phyloP scores from a whole-genome alignment of 2,329 filamentous ascomycete species.

The Botrytis fabae region DNA sequence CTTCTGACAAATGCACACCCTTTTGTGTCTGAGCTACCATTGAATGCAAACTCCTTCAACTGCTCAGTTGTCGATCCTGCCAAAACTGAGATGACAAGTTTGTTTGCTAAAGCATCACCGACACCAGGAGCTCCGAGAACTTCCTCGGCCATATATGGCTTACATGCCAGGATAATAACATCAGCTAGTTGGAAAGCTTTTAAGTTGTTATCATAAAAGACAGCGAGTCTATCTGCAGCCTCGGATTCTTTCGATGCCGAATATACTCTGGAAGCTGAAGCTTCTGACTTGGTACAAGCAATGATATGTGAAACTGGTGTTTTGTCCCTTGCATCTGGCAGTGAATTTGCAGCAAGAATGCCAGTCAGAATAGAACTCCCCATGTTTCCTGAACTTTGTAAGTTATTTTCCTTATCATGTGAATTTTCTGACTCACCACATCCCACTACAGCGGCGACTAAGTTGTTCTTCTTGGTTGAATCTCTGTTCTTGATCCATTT shows the following conservation, averaged over 20 bases:
- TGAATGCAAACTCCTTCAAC: slow-evolving; percentile 12
- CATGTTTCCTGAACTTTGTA: slow-evolving; percentile 16
- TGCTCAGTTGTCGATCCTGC: slow-evolving; percentile 16
- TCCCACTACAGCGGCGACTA: slow-evolving; percentile 21
- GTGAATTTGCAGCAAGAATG: slow-evolving; percentile 10
- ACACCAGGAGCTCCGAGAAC: slow-evolving; percentile 19
- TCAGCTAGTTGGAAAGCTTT: slow-evolving; percentile 18
- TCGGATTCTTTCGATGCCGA: slow-evolving; percentile 12
- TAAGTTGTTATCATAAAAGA: slow-evolving; percentile 17
- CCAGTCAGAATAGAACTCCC: slow-evolving; percentile 20
- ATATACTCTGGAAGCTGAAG: slow-evolving; percentile 16
- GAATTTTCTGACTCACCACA: slow-evolving; percentile 21
- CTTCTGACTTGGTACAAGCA: slow-evolving; percentile 20
- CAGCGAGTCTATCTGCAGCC: slow-evolving; percentile 10
- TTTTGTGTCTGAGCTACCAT: background rate
- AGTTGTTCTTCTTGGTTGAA: background rate
- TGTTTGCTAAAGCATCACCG: slow-evolving; percentile 20
- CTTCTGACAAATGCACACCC: slow-evolving; percentile 9
- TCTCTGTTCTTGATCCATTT: slow-evolving; percentile 7
- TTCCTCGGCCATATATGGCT: slow-evolving; percentile 23
- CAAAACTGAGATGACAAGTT: slow-evolving; percentile 24
- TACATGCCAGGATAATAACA: slow-evolving; percentile 19
- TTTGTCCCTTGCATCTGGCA: slow-evolving; percentile 1
- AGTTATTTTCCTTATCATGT: background rate
- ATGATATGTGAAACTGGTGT: slow-evolving; percentile 22